Base-by-base conservation (phyloP, 768 basidiomycete genomes). In the Trametes punicea region DNA sequence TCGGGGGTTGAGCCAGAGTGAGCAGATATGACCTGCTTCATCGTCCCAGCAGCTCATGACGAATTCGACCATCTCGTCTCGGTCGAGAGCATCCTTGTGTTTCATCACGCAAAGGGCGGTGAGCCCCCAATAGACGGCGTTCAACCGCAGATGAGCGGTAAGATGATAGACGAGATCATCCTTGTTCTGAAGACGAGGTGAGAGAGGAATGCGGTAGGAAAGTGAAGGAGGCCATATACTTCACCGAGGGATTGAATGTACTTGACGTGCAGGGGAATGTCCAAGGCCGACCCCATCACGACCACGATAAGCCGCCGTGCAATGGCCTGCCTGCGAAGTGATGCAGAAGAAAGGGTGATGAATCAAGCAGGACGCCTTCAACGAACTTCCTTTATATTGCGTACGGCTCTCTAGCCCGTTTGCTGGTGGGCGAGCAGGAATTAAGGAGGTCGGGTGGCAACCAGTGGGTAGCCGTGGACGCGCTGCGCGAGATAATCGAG, bases 31-130 rank as follows among this genome's bases (percentile, higher is more conserved):
- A 81, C 94, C 95, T 74, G 84, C 82, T 71, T 91, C 84, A 10
- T 94, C 87, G 65, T 96, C 89, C 93, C 94, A 98, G 70, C 97
- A 99, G 62, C 84, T 87, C 84, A 94, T 81, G 48, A 98, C 93
- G 68, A 90, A 98, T 2, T 79, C 78, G 27, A 98, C 81, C 80
- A 90, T 90, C 60, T 92, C 93, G 23, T 92, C 83, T 36, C 85
- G 74, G 62, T 89, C 81, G 48, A 99, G 74, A 0, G 92, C 92
- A 46, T 94, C 88, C 51, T 82, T 75, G 41, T 80, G 81, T 1
- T 79, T 82, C 85, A 98, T 89, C 42, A 93, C 76, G 33, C 80
- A 88, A 2, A 96, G 74, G 0, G 97, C 93, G 0, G 89, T 93
- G 36, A 94, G 75, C 7, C 93, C 97, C 97, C 97, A 99, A 71